Conservation (phyloP, 2,329 filamentous ascomycete genomes). For the Apiospora malaysiana region DNA sequence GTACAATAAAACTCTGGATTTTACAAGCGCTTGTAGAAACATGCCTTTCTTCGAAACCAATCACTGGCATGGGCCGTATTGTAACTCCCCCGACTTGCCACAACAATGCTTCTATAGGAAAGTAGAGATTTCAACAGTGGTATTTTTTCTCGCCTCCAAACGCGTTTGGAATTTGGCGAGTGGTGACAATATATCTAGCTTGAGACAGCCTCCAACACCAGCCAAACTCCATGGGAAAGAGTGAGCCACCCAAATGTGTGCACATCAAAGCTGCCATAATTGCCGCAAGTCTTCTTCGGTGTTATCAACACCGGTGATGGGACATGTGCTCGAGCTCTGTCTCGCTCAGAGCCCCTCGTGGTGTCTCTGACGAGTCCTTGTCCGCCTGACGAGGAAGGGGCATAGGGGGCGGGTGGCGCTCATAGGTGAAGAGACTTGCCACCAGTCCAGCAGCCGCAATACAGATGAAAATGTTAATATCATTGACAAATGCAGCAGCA, state of each 20-base stretch:
- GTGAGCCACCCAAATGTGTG: background rate
- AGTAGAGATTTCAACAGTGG: background rate
- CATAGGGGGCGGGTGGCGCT: conserved; percentile 46
- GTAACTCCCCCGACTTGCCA: background rate
- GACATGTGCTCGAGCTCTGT: conserved; percentile 39
- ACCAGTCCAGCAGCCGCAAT: conserved; percentile 50
- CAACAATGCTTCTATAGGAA: background rate
- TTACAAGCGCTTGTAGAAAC: background rate
- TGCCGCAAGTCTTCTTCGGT: background rate
- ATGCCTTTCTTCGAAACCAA: background rate
- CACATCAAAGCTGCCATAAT: background rate
- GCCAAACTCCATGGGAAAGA: background rate
- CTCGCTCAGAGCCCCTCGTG: conserved; percentile 35
- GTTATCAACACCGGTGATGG: background rate
- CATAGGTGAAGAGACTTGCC: conserved; percentile 51
- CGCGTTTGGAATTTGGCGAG: background rate
- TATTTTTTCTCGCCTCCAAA: no score
- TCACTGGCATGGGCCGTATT: background rate
- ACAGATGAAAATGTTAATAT: conserved; percentile 54
- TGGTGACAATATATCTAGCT: background rate
- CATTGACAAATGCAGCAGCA: conserved; percentile 50
- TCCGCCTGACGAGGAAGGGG: conserved; percentile 30
- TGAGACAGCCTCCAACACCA: background rate
- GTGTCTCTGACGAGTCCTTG: conserved; percentile 32
- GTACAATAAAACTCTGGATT: conserved; percentile 1